Conservation (phyloP, 345 rosid genomes). For the Dimocarpus longan region DNA sequence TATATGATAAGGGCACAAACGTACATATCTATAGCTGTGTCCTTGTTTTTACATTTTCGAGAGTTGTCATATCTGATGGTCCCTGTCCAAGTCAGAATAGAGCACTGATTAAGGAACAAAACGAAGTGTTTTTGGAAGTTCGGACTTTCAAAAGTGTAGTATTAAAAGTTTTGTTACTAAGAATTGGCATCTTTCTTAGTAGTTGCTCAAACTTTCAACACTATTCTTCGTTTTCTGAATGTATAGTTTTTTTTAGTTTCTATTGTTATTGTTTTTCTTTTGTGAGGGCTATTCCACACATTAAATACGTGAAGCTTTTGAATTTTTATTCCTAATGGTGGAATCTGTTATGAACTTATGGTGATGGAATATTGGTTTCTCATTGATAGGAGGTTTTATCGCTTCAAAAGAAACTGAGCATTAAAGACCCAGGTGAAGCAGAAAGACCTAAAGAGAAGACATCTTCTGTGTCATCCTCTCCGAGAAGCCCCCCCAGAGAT, state of each 20-base stretch:
- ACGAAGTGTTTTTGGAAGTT: background rate
- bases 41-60: background rate
- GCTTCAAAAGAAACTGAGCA: conserved; percentile 39
- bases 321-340: background rate
- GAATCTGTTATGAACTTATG: background rate
- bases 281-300: background rate
- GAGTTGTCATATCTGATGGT: background rate
- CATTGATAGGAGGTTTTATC: conserved; percentile 34
- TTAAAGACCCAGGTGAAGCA: conserved; percentile 45
- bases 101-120: background rate
- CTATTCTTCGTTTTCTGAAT: background rate
- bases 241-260: background rate
- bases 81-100: background rate
- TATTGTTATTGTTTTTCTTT: background rate
- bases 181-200: background rate
- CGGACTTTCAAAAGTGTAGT: background rate
- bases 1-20: background rate
- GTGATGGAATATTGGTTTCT: conserved; percentile 13
- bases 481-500: conserved; percentile 49
- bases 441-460: conserved; percentile 68
- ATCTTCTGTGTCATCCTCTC: conserved; percentile 52
- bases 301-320: background rate
- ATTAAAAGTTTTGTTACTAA: background rate
- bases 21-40: background rate
- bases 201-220: background rate